Evolutionary conservation across 106 monocot genomes (phyloP).

Genomic region (Iris macrosiphon): DNA sequence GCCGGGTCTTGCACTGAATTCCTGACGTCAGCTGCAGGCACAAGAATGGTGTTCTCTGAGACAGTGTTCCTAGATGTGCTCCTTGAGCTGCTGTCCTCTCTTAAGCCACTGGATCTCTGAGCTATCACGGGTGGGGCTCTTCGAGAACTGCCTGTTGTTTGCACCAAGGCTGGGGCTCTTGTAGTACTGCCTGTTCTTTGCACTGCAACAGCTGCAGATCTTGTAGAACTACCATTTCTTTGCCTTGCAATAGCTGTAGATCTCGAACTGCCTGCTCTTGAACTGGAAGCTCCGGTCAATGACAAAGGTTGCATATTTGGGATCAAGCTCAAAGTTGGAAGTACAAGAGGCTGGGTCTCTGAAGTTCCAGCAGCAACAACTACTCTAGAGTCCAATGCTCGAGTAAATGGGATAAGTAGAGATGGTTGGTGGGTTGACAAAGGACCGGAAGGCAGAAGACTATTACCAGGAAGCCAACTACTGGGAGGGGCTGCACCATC

Average conservation of each 20-base stretch:
- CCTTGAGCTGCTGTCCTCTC: constrained; percentile 5
- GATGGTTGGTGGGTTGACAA: constrained; percentile 16
- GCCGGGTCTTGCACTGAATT: constrained; percentile 16
- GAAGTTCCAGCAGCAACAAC: constrained; percentile 2
- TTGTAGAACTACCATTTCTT: constrained; percentile 19
- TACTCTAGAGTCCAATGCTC: constrained; percentile 10
- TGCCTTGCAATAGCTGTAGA: too few species aligned
- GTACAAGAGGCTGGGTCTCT: constrained; percentile 13
- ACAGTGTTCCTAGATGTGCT: background rate
- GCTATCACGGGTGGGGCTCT: too few species aligned
- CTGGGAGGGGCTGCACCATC: constrained; percentile 15
- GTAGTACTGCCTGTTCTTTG: too few species aligned
- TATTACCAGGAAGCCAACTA: constrained; percentile 24
- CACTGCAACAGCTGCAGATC: constrained; percentile 3
- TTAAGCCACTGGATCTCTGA: too few species aligned
- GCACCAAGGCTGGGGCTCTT: too few species aligned
- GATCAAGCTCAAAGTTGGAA: constrained; percentile 6
- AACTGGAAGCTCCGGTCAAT: constrained; percentile 12
- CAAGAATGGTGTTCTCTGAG: constrained; percentile 9
- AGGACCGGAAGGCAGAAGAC: constrained; percentile 14
- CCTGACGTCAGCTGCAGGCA: constrained; percentile 10
- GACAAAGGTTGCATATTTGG: constrained; percentile 15
- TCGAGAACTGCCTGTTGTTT: background rate
- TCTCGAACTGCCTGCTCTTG: constrained; percentile 8
- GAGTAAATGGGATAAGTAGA: constrained; percentile 8